phyloP scores from a whole-genome alignment of 768 basidiomycete genomes.

The Termitomyces sp. region DNA sequence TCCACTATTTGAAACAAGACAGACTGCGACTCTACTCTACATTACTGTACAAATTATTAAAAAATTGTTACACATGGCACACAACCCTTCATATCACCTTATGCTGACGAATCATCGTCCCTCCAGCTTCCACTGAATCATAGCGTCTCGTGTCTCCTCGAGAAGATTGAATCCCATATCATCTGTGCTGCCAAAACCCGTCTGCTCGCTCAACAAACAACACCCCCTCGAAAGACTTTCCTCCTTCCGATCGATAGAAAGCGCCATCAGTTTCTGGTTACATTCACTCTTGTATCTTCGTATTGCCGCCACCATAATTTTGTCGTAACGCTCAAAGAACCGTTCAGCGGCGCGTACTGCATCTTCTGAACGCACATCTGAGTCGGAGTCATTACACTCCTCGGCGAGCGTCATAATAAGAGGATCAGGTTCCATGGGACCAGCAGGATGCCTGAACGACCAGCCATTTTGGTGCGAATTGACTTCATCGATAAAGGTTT shows the following conservation, averaged over 20 bases:
- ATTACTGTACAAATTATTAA: not conserved
- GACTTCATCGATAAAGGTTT: constrained; percentile 38
- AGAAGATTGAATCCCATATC: constrained; percentile 35
- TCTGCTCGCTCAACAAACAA: constrained; percentile 42
- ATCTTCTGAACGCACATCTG: constrained; percentile 32
- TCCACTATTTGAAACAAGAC: too few species aligned
- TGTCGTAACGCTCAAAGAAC: constrained; percentile 28
- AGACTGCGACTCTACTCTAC: not conserved
- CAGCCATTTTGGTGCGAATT: constrained; percentile 39
- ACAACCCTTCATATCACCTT: not conserved
- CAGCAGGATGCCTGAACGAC: constrained; percentile 23
- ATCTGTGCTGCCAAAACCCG: constrained; percentile 36
- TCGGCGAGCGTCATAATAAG: constrained; percentile 39
- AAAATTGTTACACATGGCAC: not conserved
- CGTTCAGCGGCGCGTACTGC: constrained; percentile 31
- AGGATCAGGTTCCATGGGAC: constrained; percentile 24
- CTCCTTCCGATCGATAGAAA: constrained; percentile 30
- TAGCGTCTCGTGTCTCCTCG: constrained; percentile 28
- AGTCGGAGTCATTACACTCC: constrained; percentile 36
- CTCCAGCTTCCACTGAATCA: constrained; percentile 37
- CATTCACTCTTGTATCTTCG: constrained; percentile 35
- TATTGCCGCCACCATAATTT: constrained; percentile 29
- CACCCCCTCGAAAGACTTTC: constrained; percentile 32
- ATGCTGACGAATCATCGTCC: constrained; percentile 13
- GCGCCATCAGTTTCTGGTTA: constrained; percentile 26